phyloP scores from a whole-genome alignment of 1,284 basidiomycete species.

The Tylopilus sp. region DNA sequence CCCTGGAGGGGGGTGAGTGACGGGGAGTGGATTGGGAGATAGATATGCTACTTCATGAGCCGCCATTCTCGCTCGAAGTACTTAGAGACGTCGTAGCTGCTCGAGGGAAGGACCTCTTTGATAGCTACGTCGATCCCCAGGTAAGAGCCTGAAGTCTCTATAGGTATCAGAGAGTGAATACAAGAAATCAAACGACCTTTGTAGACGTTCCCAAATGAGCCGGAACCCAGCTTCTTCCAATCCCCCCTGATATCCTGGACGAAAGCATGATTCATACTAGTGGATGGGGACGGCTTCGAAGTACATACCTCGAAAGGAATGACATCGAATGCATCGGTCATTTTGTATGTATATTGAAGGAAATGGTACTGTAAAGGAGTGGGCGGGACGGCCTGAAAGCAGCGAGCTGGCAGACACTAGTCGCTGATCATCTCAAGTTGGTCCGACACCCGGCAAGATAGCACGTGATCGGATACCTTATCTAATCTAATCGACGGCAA shows the following conservation, averaged over 20 bases:
- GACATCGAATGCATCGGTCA: slow-evolving; percentile 72
- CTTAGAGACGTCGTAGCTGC: slow-evolving; percentile 89
- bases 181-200: slow-evolving; percentile 51
- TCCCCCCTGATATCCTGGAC: slow-evolving; percentile 78
- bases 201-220: slow-evolving; percentile 91
- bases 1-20: slow-evolving; percentile 38
- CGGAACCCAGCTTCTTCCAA: slow-evolving; percentile 85
- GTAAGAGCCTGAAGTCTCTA: slow-evolving; percentile 60
- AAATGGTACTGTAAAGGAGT: not conserved
- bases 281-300: not conserved
- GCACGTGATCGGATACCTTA: slow-evolving; percentile 24
- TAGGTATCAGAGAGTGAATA: slow-evolving; percentile 2
- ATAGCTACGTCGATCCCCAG: slow-evolving; percentile 94
- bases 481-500: slow-evolving; percentile 7
- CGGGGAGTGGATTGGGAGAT: not conserved
- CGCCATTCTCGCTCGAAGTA: slow-evolving; percentile 98
- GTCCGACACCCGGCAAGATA: slow-evolving; percentile 14
- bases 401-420: not conserved
- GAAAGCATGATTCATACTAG: slow-evolving; percentile 5
- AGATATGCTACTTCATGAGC: slow-evolving; percentile 68
- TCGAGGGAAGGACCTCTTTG: slow-evolving; percentile 89
- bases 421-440: slow-evolving; percentile 5
- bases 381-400: slow-evolving; percentile 1
- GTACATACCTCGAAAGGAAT: slow-evolving; percentile 68
- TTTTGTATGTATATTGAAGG: slow-evolving; percentile 3